Conservation (phyloP, 352 stramenopile genomes). For the Lagenidium sp. region DNA sequence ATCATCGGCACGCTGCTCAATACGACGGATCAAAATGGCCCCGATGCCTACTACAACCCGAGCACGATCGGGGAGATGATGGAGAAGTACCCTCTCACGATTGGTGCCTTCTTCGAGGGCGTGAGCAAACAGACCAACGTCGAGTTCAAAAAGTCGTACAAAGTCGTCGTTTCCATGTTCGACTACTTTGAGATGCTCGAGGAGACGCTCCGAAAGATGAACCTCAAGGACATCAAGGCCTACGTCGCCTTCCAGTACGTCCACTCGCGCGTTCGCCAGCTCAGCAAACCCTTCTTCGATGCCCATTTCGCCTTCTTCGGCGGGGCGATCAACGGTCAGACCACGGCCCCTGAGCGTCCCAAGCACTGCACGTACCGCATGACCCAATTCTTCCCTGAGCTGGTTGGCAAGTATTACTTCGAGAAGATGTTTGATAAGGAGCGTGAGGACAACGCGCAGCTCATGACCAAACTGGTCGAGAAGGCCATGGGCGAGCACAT, state of each 20-base stretch:
- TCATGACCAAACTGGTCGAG: slow-evolving; percentile 79
- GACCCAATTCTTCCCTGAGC: slow-evolving; percentile 12
- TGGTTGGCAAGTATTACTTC: slow-evolving; percentile 73
- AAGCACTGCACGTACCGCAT: background rate
- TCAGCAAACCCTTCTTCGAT: background rate
- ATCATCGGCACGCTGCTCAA: background rate
- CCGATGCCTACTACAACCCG: slow-evolving; percentile 37
- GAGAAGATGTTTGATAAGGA: slow-evolving; percentile 18
- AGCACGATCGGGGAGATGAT: slow-evolving; percentile 42
- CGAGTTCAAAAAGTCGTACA: background rate
- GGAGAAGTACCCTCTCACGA: slow-evolving; percentile 24
- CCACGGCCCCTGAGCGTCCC: too few species aligned
- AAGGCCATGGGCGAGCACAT: slow-evolving; percentile 63
- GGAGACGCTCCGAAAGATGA: background rate
- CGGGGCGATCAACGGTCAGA: background rate
- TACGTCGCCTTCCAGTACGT: background rate
- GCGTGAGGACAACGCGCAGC: slow-evolving; percentile 50
- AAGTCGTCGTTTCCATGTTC: background rate
- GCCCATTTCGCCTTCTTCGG: background rate
- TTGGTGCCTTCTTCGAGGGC: slow-evolving; percentile 27
- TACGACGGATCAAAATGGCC: background rate
- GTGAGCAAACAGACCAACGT: slow-evolving; percentile 9
- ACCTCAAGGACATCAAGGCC: background rate
- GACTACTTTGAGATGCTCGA: background rate
- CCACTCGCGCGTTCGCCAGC: background rate